phyloP scores from a whole-genome alignment of 2,329 filamentous ascomycete species.

The Lachnellula arida region DNA sequence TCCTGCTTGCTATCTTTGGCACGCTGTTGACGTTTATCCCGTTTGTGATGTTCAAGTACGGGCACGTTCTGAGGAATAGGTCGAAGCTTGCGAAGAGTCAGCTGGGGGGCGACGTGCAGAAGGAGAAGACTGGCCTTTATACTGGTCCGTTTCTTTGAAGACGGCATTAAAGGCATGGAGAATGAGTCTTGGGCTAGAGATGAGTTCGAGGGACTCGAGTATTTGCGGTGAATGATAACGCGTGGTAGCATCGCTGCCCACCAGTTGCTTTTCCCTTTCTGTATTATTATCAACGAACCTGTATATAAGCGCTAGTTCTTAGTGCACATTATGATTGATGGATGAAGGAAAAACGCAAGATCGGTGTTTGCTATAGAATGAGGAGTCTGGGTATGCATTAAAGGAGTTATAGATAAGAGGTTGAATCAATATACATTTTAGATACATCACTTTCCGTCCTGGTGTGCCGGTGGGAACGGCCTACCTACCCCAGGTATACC shows the following conservation, averaged over 20 bases:
- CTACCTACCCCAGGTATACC: background rate
- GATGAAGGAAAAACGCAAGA: background rate
- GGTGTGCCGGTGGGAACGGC: no score
- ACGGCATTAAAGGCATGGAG: background rate
- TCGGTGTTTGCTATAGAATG: background rate
- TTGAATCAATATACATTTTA: no score
- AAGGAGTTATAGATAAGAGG: background rate
- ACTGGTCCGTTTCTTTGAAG: conserved; percentile 16
- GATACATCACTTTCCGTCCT: no score
- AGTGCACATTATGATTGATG: background rate
- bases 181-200: background rate
- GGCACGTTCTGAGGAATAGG: conserved; percentile 36
- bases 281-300: no score
- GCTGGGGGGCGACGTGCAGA: conserved; percentile 17
- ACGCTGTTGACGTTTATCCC: conserved; percentile 67
- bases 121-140: conserved; percentile 18
- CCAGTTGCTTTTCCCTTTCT: no score
- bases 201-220: background rate
- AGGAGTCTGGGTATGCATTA: background rate
- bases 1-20: conserved; percentile 56
- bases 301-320: no score
- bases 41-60: conserved; percentile 64
- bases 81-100: conserved; percentile 28
- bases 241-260: no score
- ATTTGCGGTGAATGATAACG: background rate